phyloP scores from a whole-genome alignment of 2,329 filamentous ascomycete species.

The Talaromyces sp. region DNA sequence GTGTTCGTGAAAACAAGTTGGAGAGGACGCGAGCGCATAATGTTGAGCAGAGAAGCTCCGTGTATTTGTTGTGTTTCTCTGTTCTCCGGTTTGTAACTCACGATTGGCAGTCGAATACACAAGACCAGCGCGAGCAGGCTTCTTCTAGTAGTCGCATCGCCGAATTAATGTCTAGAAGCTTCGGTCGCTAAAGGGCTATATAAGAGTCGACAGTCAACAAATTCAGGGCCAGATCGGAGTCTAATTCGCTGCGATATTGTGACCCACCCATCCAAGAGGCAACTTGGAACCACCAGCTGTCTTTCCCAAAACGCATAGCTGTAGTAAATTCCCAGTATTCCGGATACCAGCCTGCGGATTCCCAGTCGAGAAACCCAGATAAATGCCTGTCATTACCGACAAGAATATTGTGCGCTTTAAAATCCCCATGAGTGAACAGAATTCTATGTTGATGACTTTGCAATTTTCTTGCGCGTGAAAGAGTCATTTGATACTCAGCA shows the following conservation, averaged over 20 bases:
- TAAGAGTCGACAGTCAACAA: constrained; percentile 18
- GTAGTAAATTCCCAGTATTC: constrained; percentile 34
- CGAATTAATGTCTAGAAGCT: too few species aligned
- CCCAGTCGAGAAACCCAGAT: constrained; percentile 34
- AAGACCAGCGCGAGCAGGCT: too few species aligned
- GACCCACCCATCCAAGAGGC: constrained; percentile 15
- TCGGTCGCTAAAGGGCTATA: constrained; percentile 1
- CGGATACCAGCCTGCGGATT: constrained; percentile 35
- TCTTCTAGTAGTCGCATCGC: too few species aligned
- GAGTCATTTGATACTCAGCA: constrained; percentile 19
- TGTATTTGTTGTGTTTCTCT: too few species aligned
- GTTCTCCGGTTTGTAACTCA: too few species aligned
- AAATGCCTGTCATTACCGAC: constrained; percentile 17
- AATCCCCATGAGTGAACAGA: constrained; percentile 17
- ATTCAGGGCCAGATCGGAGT: constrained; percentile 15
- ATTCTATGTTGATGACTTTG: constrained; percentile 10
- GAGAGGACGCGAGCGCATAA: too few species aligned
- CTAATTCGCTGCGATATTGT: constrained; percentile 15
- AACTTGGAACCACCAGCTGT: constrained; percentile 18
- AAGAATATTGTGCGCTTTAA: constrained; percentile 19
- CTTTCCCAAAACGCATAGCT: constrained; percentile 20
- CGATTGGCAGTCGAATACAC: too few species aligned
- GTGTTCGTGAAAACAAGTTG: too few species aligned
- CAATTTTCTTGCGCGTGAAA: constrained; percentile 18
- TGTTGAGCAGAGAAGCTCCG: too few species aligned